Conservation (phyloP, 1,284 basidiomycete species). For the Mycena sp. region DNA sequence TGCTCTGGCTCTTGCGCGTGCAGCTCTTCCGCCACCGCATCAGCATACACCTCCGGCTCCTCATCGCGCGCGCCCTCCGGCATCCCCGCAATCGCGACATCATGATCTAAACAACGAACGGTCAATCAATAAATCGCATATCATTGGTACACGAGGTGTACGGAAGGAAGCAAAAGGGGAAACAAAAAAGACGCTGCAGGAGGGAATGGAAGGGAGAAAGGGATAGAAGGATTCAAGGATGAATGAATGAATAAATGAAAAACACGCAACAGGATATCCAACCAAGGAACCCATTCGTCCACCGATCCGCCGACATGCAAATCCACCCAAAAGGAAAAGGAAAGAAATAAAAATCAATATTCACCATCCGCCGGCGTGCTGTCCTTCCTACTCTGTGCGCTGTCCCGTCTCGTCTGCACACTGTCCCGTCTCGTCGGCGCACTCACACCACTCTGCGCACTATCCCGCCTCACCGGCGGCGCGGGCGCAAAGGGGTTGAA, state of each 20-base stretch:
- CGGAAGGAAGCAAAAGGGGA: conserved; percentile 17
- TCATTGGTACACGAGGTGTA: conserved; percentile 14
- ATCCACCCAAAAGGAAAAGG: background rate
- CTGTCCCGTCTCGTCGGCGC: background rate
- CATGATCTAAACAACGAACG: conserved; percentile 10
- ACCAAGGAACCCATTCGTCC: background rate
- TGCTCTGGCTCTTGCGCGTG: conserved; percentile 22
- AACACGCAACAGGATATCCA: background rate
- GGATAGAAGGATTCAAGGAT: too few species aligned
- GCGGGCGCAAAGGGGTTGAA: conserved; percentile 56
- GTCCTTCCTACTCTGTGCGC: conserved; percentile 26
- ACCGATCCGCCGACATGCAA: too few species aligned
- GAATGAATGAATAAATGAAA: background rate
- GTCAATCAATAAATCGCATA: conserved; percentile 22
- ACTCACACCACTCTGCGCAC: background rate
- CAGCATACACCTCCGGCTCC: conserved; percentile 3
- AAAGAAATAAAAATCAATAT: conserved; percentile 52
- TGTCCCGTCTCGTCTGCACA: background rate
- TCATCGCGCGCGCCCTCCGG: background rate
- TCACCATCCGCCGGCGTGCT: conserved; percentile 56
- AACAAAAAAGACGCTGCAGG: background rate
- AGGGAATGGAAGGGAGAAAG: background rate
- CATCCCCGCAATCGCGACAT: background rate
- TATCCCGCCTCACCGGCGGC: background rate
- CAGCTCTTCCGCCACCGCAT: conserved; percentile 18